These are phyloP conservation scores for Backusella liffmaniae DNA, from an alignment of 192 early-diverging fungal genomes.

Conservation along the genomic window DNA sequence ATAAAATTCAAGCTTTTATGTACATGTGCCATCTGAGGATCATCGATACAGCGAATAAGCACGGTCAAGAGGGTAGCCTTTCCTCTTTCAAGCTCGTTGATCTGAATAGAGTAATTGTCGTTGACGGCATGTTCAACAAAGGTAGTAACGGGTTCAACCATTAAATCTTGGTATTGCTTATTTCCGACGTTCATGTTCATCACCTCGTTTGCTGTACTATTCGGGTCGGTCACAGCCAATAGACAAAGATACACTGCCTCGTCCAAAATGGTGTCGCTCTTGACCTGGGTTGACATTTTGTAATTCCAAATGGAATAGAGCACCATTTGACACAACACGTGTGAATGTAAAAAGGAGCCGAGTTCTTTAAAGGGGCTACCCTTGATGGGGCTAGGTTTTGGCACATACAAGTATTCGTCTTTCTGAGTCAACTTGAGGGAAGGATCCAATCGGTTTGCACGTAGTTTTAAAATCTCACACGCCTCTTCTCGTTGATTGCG, in stretches of 20 bases:
- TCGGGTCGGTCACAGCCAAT: constrained; percentile 64
- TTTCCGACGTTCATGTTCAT: constrained; percentile 30
- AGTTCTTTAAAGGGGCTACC: constrained; percentile 69
- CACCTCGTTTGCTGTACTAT: constrained; percentile 33
- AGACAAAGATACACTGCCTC: constrained; percentile 78
- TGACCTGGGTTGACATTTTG: constrained; percentile 25
- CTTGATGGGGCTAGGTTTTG: constrained; percentile 51
- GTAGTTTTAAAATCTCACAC: constrained; percentile 67
- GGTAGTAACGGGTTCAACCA: background rate
- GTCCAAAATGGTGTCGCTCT: constrained; percentile 73
- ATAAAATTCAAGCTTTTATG: constrained; percentile 72
- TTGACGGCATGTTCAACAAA: constrained; percentile 52
- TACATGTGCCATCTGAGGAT: constrained; percentile 69
- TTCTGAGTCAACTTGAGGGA: constrained; percentile 31
- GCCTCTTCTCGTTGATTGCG: constrained; percentile 90
- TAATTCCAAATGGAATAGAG: constrained; percentile 78
- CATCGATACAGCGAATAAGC: constrained; percentile 68
- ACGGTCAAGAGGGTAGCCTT: constrained; percentile 67
- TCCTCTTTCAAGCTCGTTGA: constrained; percentile 33
- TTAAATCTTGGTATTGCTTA: constrained; percentile 16
- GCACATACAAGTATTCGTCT: constrained; percentile 40
- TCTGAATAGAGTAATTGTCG: constrained; percentile 31
- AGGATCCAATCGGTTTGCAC: constrained; percentile 5
- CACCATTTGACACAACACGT: constrained; percentile 72
- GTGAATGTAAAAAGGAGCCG: constrained; percentile 70